Evolutionary conservation across 192 early-diverging fungal species (phyloP), one percentile per base, ranked within the genome.

Genomic region (Entomortierella chlamydospora): DNA sequence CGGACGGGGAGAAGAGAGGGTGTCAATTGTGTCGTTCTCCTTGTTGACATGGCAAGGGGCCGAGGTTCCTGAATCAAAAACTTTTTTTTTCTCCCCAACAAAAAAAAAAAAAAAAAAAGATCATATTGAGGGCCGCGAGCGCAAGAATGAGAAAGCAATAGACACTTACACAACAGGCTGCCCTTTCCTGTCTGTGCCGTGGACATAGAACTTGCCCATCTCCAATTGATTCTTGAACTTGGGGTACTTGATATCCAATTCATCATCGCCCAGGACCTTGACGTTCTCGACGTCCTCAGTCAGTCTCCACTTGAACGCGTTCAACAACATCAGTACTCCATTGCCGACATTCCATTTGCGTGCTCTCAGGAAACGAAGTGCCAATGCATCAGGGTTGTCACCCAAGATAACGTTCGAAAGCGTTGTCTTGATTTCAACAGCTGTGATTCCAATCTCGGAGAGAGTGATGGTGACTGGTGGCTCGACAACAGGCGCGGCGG

Each of bases 261-360:
- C 76, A 28, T 70, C 50, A 10, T 79, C 76, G 0, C 68, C 57
- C 53, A 59, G 18, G 18, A 37, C 23, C 76, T 79, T 69, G 22
- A 94, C 70, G 59, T 83, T 70, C 63, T 82, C 78, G 4, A 94
- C 81, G 47, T 87, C 82, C 72, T 82, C 79, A 37, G 89, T 87
- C 41, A 86, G 42, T 23, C 95, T 82, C 96, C 96, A 98, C 57
- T 88, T 83, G 68, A 97, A 76, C 7, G 90, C 85, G 22, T 86
- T 80, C 25, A 91, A 58, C 15, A 92, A 45, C 96, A 96, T 96
- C 2, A 57, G 69, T 18, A 92, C 68, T 2, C 94, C 94, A 54
- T 90, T 90, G 31, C 88, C 83, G 7, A 94, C 86, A 61, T 96
- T 86, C 95, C 95, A 98, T 70, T 97, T 97, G 61, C 96, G 89